Base-by-base conservation (phyloP, 495 filamentous ascomycete species). In the Aspergillus biplanus region DNA sequence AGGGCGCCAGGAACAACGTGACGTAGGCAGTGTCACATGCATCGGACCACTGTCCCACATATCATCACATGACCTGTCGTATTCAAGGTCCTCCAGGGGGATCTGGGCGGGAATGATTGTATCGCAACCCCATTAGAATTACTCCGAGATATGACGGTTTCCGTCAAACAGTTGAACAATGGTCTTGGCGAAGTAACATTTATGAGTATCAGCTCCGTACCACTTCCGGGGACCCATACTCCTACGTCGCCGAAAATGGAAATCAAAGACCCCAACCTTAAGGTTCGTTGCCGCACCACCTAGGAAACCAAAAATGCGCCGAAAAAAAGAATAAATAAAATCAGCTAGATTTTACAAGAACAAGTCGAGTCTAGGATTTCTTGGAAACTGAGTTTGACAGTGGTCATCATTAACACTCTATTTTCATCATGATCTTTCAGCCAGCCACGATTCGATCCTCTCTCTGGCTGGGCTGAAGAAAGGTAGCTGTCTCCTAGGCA, bases 21-120 rank as follows among this genome's bases (percentile, higher is more conserved):
- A 65, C 62, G 62, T 65, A 65, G 21, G 21, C 21, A 27, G 62
- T 65, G 46, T 65, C 62, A 65, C 62, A 65, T 65, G 62, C 54
- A 12, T 12, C 16, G 53, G 44, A 7, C 33, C 34, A 18, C 33
- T 39, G 31, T 63, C 16, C 33, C 21, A 35, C 15, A 4, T 27
- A 3, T 32, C 15, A 44, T 63, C 61, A 63, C 61, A 57, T 63
- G 61, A 63, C 53, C n/a, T 8, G 7, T 5, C 2, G 15, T 11
- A 5, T 5, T 27, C 35, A 7, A 33, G 46, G 21, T 49, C 27
- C 4, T 35, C 34, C 52, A 49, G 12, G 4, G 46, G 46, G 18
- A 18, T 21, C 8, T 31, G 16, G 21, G 16, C n/a, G 47, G 7
- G 11, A 6, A 50, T 6, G 27, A 18, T 50, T 18, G 21, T 18